Base-by-base conservation (phyloP, 192 early-diverging fungal genomes). In the Coemansia sp. region DNA sequence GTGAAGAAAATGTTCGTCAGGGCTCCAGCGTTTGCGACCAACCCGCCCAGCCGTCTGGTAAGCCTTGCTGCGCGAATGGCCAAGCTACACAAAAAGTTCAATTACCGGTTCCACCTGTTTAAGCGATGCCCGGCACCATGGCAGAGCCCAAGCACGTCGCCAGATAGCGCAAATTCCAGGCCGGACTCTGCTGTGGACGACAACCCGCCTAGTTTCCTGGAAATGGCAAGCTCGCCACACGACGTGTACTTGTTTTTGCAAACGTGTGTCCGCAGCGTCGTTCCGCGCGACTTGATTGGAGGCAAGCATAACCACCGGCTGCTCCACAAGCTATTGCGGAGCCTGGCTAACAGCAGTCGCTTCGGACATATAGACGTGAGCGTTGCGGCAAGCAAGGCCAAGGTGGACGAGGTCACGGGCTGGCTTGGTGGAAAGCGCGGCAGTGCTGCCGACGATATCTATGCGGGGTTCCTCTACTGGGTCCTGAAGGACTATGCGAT, bases 221-320 rank as follows among this genome's bases (percentile, higher is more conserved):
- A 70, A 12, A 70, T 65, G 64, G 57, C 67, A 9, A 61, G 62
- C 37, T 31, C 47, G 16, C 37, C 56, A 43, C 39, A 57, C 26
- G 34, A 79, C 50, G 87, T 89, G 9, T 83, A 66, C 11, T 55
- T 72, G 41, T 88, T 84, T 61, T 57, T 86, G 13, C 78, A 83
- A 45, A 58, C 64, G 3, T 81, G 83, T 25, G 65, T 87, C 0
- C 73, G 83, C 28, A 67, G 76, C 6, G 80, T 90, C 6, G 74
- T 94, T 56, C 92, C 92, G 2, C 72, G 75, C 25, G 79, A 66
- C 0, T 73, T 92, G 39, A 88, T 86, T 53, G 92, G 92, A 10
- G 82, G 79, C 34, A 62, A 53, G 13, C 72, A 84, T 12, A 93
- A 93, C 66, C 73, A 64, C 38, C 75, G 43, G 55, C 81, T 14